These are phyloP conservation scores for Breviolum minutum DNA, from an alignment of 73 alveolate species.

Conservation along the genomic window DNA sequence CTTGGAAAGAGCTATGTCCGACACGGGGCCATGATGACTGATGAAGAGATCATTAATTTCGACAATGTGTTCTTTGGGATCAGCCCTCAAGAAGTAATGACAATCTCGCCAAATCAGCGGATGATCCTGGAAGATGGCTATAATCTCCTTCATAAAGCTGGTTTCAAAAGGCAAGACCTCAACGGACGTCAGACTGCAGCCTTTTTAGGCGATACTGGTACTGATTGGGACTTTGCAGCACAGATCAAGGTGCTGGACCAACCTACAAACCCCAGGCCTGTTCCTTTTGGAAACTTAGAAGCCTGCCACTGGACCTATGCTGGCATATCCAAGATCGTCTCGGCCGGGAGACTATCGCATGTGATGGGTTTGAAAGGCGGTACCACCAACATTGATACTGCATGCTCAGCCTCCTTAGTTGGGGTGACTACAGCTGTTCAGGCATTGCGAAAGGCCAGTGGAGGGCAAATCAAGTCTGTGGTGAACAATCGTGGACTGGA, in stretches of 20 bases:
- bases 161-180: constrained; percentile 17
- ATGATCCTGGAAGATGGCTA: constrained; percentile 67
- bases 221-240: constrained; percentile 50
- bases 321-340: constrained; percentile 73
- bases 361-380: constrained; percentile 67
- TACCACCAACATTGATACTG: constrained; percentile 61
- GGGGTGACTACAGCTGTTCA: constrained; percentile 84
- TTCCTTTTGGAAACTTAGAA: constrained; percentile 50
- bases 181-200: constrained; percentile 69
- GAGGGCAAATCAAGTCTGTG: constrained; percentile 54
- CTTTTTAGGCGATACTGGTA: constrained; percentile 70
- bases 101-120: constrained; percentile 88
- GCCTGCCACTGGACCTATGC: constrained; percentile 61
- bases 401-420: constrained; percentile 81
- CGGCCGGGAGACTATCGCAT: constrained; percentile 87
- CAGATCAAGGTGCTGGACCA: constrained; percentile 45
- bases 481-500: constrained; percentile 58
- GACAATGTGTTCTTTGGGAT: constrained; percentile 91
- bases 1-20: constrained; percentile 76
- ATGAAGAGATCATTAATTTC: constrained; percentile 60
- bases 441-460: constrained; percentile 63
- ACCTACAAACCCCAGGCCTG: constrained; percentile 63
- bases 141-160: constrained; percentile 41
- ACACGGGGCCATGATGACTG: constrained; percentile 84
- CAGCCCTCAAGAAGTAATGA: constrained; percentile 39